Conservation (phyloP, 805 yeast species). For the Metschnikowia drakensbergensis region DNA sequence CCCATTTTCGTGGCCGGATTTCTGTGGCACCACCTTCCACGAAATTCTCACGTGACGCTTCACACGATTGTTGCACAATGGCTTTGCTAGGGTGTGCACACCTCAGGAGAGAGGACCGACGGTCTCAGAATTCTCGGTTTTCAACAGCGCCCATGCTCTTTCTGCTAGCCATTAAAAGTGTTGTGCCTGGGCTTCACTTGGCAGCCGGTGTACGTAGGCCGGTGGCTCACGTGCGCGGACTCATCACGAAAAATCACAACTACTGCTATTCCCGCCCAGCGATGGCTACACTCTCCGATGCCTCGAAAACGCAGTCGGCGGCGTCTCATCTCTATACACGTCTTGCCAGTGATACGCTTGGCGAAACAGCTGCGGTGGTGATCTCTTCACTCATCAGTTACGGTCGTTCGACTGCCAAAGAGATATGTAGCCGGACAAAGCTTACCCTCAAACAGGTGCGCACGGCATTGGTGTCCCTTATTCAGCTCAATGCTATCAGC, state of each 20-base stretch:
- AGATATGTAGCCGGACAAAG: conserved; percentile 45
- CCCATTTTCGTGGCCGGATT: too few species aligned
- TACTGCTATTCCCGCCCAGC: background rate
- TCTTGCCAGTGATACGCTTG: conserved; percentile 53
- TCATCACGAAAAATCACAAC: conserved; percentile 6
- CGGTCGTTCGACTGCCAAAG: conserved; percentile 61
- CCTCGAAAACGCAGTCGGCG: conserved; percentile 52
- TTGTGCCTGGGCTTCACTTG: too few species aligned
- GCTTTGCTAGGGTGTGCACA: too few species aligned
- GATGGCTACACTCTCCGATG: conserved; percentile 11
- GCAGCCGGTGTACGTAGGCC: background rate
- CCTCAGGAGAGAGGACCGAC: too few species aligned
- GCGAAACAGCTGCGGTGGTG: conserved; percentile 68
- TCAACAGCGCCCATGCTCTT: too few species aligned
- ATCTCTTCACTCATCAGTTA: conserved; percentile 58
- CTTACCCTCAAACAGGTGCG: conserved; percentile 52
- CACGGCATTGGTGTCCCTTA: conserved; percentile 65
- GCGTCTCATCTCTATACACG: conserved; percentile 55
- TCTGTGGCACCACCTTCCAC: too few species aligned
- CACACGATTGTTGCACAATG: too few species aligned
- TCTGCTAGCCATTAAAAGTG: too few species aligned
- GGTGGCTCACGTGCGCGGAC: conserved; percentile 5
- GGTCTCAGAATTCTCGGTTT: too few species aligned
- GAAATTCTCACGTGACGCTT: too few species aligned
- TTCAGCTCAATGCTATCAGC: conserved; percentile 74